A percentile compares a stretch with the other conserved stretches of the same genome.
These are phyloP conservation scores for Rhizopus microsporus DNA, from an alignment of 371 early-diverging fungal genomes.

Conservation along the genomic window DNA sequence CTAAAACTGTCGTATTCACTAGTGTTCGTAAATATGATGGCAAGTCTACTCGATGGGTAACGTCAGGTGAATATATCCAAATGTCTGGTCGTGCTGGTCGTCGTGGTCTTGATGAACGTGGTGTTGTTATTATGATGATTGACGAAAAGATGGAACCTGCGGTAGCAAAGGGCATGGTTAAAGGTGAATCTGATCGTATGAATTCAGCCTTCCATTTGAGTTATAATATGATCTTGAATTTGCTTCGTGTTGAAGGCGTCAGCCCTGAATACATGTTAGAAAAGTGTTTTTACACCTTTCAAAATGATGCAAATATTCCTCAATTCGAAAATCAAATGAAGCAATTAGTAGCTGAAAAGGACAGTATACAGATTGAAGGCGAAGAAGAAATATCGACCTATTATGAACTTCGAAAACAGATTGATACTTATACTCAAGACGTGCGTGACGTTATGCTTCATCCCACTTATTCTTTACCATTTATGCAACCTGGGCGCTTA, in stretches of 20 bases:
- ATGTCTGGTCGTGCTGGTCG: conserved; percentile 99
- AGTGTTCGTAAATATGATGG: conserved; percentile 98
- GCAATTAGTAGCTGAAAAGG: conserved; percentile 60
- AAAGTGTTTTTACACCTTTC: conserved; percentile 96
- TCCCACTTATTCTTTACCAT: conserved; percentile 79
- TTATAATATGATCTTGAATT: conserved; percentile 99
- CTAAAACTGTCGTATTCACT: conserved; percentile 99
- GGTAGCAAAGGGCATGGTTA: conserved; percentile 93
- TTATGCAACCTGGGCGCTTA: conserved; percentile 87
- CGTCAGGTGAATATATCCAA: conserved; percentile 99
- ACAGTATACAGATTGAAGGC: conserved; percentile 60
- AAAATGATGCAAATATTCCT: conserved; percentile 86
- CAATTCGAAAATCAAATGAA: conserved; percentile 63
- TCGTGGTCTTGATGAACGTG: conserved; percentile 97
- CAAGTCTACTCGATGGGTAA: conserved; percentile 81
- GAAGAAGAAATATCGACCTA: conserved; percentile 76
- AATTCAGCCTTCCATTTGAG: conserved; percentile 97
- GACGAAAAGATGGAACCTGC: conserved; percentile 96
- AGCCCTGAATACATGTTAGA: conserved; percentile 96
- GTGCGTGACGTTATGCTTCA: conserved; percentile 80
- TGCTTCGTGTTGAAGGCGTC: conserved; percentile 96
- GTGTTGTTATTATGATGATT: conserved; percentile 97
- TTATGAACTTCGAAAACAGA: conserved; percentile 77
- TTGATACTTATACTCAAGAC: conserved; percentile 66
- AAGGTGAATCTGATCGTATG: conserved; percentile 92